Evolutionary conservation across 1,139 yeast species (phyloP).

Genomic region (Hanseniaspora uvarum): DNA sequence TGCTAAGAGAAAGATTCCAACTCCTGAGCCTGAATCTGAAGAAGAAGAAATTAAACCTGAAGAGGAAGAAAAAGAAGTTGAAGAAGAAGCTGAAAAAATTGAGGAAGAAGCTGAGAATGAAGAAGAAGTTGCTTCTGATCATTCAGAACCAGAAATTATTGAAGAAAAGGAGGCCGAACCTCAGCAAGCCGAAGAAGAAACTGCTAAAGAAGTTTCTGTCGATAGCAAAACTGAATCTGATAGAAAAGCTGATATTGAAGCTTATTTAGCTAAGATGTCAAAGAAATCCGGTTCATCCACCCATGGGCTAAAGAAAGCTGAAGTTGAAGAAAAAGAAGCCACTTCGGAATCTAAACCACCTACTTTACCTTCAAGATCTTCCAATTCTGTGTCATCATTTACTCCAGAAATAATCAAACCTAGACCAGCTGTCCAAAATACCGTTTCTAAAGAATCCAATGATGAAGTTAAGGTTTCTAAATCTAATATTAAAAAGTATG

Average conservation of each 20-base stretch:
- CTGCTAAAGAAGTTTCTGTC: background rate
- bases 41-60: constrained; percentile 22
- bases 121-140: too few species aligned
- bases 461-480: constrained; percentile 20
- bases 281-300: constrained; percentile 11
- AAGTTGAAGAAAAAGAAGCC: background rate
- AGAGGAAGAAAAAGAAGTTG: background rate
- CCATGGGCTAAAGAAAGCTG: constrained; percentile 7
- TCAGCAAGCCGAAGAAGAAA: constrained; percentile 1
- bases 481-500: constrained; percentile 24
- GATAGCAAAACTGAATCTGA: constrained; percentile 7
- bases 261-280: constrained; percentile 15
- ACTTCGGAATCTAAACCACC: constrained; percentile 1
- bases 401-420: constrained; percentile 13
- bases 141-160: background rate
- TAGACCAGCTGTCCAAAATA: constrained; percentile 2
- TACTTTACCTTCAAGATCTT: constrained; percentile 3
- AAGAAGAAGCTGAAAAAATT: background rate
- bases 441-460: constrained; percentile 15
- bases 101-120: too few species aligned
- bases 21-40: constrained; percentile 31
- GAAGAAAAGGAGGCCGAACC: too few species aligned
- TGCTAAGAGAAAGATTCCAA: constrained; percentile 14
- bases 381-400: background rate
- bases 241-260: constrained; percentile 17